Evolutionary conservation across 352 stramenopile species (phyloP).

Genomic region (Pythium coloratum): DNA sequence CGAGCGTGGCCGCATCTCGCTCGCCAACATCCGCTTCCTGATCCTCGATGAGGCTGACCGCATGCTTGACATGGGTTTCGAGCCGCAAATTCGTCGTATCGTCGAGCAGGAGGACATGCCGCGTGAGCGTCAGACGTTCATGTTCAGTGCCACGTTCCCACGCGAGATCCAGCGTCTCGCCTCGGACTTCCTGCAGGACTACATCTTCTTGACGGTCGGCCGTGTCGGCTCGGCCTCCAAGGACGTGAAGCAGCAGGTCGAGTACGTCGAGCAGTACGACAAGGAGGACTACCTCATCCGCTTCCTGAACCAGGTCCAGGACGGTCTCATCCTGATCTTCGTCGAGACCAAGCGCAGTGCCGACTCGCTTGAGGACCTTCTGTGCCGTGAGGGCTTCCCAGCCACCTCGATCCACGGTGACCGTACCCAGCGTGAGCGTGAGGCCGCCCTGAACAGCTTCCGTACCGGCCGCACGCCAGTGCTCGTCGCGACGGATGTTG

Average conservation of each 20-base stretch:
- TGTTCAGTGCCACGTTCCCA: conserved; percentile 99
- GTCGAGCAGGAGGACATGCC: conserved; percentile 98
- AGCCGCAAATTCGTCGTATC: conserved; percentile 98
- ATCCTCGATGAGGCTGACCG: conserved; percentile 99
- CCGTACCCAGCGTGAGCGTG: conserved; percentile 94
- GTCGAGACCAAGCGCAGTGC: conserved; percentile 98
- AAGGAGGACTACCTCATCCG: conserved; percentile 96
- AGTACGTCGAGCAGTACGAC: conserved; percentile 97
- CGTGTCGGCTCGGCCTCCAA: conserved; percentile 96
- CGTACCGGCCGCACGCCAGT: conserved; percentile 90
- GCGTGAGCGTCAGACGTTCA: conserved; percentile 97
- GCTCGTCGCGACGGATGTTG: conserved; percentile 98
- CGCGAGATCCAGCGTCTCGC: conserved; percentile 96
- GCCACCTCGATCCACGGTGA: conserved; percentile 98
- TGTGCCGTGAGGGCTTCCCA: conserved; percentile 91
- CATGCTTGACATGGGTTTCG: conserved; percentile 99
- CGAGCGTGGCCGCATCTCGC: conserved; percentile 90
- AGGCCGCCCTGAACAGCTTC: conserved; percentile 92
- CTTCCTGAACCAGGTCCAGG: conserved; percentile 93
- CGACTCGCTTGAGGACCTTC: conserved; percentile 96
- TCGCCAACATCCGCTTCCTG: conserved; percentile 92
- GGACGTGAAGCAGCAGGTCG: conserved; percentile 97
- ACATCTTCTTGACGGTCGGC: conserved; percentile 99
- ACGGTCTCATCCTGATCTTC: conserved; percentile 96
- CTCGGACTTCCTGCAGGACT: conserved; percentile 97